Evolutionary conservation across 257 asterid genomes (phyloP).

Genomic region (Solanum verrucosum): DNA sequence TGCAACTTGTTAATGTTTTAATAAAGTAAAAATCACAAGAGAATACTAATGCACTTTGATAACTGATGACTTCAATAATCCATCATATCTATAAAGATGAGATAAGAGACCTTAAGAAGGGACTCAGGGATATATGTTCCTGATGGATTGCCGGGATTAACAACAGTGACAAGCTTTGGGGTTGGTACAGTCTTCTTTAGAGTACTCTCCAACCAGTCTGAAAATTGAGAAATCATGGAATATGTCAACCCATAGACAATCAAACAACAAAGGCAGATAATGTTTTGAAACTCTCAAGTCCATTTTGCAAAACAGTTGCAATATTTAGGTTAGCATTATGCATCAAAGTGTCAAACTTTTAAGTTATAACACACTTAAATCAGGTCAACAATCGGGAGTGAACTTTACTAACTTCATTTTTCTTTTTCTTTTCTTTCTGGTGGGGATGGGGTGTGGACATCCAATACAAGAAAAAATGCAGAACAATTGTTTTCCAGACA

Average conservation of each 20-base stretch:
- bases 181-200: constrained; percentile 62
- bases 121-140: constrained; percentile 92
- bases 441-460: not conserved
- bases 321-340: not conserved
- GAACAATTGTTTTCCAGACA: not conserved
- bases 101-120: constrained; percentile 69
- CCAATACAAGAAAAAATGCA: not conserved
- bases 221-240: constrained; percentile 4
- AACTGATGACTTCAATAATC: not conserved
- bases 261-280: not conserved
- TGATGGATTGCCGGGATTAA: constrained; percentile 98
- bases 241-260: not conserved
- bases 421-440: not conserved
- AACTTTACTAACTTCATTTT: not conserved
- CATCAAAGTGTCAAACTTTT: not conserved
- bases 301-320: not conserved
- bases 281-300: not conserved
- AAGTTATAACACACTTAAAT: not conserved
- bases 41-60: not conserved
- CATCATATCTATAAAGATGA: not conserved
- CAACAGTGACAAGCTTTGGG: constrained; percentile 87
- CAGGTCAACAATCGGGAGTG: not conserved
- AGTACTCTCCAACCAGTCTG: constrained; percentile 89
- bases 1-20: not conserved
- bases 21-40: not conserved